Conservation (phyloP, 2,329 filamentous ascomycete genomes). For the Stachybotrys chlorohalonatus region DNA sequence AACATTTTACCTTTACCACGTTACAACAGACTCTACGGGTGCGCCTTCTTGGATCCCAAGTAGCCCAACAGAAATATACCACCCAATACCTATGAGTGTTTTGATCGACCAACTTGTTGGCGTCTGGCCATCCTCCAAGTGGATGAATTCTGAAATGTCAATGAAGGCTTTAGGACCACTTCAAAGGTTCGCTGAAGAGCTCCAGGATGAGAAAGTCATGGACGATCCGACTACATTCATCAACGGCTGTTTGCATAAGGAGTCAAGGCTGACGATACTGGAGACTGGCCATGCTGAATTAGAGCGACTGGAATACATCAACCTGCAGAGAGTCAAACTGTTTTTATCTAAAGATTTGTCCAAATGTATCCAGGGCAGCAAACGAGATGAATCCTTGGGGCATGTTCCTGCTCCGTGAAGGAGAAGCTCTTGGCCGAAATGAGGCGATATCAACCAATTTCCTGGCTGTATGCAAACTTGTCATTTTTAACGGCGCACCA, state of each 20-base stretch:
- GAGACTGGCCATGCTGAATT: neutral
- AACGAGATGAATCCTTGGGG: neutral
- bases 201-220: too few relatives aligned
- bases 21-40: too few relatives aligned
- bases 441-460: neutral
- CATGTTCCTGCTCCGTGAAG: neutral
- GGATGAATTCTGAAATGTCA: too few relatives aligned
- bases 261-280: neutral
- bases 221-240: too few relatives aligned
- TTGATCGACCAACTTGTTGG: too few relatives aligned
- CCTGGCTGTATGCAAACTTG: neutral
- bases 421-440: neutral
- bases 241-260: neutral
- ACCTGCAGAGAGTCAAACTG: neutral
- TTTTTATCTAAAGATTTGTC: neutral
- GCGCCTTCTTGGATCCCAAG: too few relatives aligned
- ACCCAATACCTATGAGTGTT: too few relatives aligned
- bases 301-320: neutral
- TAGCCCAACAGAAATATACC: too few relatives aligned
- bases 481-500: neutral
- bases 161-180: too few relatives aligned
- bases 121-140: too few relatives aligned
- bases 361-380: neutral
- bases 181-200: too few relatives aligned
- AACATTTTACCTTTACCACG: too few relatives aligned